Conservation (phyloP, 495 filamentous ascomycete species). For the Penicillium egyptiacum region DNA sequence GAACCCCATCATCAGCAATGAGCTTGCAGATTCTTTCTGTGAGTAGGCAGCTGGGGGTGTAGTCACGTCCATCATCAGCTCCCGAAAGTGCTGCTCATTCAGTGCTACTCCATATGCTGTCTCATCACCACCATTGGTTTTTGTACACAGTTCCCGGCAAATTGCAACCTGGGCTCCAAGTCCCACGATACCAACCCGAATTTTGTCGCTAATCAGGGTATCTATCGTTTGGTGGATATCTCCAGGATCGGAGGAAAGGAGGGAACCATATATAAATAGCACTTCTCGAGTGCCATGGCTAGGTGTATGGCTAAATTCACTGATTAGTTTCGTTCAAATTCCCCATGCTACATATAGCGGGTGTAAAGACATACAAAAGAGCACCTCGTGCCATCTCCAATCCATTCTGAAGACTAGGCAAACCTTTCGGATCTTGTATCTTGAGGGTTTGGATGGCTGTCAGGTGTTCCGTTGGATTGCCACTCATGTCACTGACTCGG, state of each 20-base stretch:
- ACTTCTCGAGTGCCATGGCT: constrained; percentile 91
- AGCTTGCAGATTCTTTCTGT: constrained; percentile 64
- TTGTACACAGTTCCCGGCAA: constrained; percentile 81
- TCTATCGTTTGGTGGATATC: constrained; percentile 92
- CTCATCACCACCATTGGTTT: constrained; percentile 79
- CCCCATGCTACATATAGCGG: background rate
- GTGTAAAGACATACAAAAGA: constrained; percentile 63
- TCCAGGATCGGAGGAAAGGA: constrained; percentile 85
- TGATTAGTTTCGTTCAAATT: constrained; percentile 17
- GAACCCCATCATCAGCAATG: constrained; percentile 96
- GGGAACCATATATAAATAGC: constrained; percentile 86
- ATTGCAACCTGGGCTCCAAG: constrained; percentile 89
- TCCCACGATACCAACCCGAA: constrained; percentile 84
- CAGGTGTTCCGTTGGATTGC: constrained; percentile 88
- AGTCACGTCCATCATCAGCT: constrained; percentile 83
- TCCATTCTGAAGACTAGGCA: constrained; percentile 90
- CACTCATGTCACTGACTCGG: constrained; percentile 82
- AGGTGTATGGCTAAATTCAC: constrained; percentile 68
- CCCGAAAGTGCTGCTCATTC: constrained; percentile 84
- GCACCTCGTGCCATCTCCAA: constrained; percentile 90
- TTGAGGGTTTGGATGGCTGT: constrained; percentile 69
- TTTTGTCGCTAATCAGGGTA: constrained; percentile 71
- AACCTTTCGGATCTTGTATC: constrained; percentile 78
- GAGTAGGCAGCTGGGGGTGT: constrained; percentile 81
- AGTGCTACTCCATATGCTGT: constrained; percentile 78